phyloP scores from a whole-genome alignment of 192 early-diverging fungal genomes.

The Backusella mclennaniae region DNA sequence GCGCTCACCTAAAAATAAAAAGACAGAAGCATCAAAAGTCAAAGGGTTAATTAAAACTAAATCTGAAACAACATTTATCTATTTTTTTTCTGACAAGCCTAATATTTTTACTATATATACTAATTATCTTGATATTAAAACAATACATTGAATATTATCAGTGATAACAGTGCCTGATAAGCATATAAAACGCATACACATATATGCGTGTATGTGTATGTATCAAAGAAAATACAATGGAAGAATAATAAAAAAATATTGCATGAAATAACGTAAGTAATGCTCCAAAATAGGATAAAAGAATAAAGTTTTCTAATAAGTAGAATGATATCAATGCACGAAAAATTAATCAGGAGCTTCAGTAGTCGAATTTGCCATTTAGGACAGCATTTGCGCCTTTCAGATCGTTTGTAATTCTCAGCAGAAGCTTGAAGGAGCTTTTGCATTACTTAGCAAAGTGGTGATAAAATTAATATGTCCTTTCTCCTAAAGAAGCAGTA shows the following conservation, averaged over 20 bases:
- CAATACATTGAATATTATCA: neutral
- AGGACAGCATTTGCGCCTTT: neutral
- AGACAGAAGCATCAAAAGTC: neutral
- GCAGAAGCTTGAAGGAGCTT: neutral
- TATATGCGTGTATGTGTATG: too few relatives aligned
- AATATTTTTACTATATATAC: neutral
- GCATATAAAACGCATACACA: too few relatives aligned
- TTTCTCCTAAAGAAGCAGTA: neutral
- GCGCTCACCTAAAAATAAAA: neutral
- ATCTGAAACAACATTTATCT: neutral
- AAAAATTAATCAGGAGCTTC: constrained; percentile 1
- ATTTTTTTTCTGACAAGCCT: neutral
- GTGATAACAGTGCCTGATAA: too few relatives aligned
- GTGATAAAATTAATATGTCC: neutral
- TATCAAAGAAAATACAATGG: too few relatives aligned
- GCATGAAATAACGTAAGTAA: too few relatives aligned
- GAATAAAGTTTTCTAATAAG: neutral
- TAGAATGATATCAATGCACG: neutral
- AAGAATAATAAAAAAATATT: too few relatives aligned
- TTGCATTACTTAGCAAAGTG: neutral
- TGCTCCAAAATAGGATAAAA: neutral
- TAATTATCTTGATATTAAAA: neutral
- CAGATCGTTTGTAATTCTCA: neutral
- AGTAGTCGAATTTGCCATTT: neutral
- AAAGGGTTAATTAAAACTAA: neutral